Base-by-base conservation (phyloP, 495 filamentous ascomycete species). In the Pyronema omphalodes region DNA sequence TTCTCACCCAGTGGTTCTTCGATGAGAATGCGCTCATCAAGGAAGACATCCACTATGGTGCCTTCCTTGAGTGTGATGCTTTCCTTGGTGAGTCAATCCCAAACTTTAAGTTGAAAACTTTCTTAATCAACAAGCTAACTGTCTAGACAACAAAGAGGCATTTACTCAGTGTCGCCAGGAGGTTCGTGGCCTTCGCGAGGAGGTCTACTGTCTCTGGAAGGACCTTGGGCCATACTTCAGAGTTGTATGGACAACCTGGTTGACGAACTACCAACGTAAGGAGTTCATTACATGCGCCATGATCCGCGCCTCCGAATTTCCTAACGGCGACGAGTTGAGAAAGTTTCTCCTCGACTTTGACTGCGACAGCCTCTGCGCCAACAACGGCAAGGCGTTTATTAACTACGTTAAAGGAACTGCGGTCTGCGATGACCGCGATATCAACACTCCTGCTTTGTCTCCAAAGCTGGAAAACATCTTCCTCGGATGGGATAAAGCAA, bases 311-410 rank as follows among this genome's bases (percentile, higher is more conserved):
- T 34, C 37, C 11, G 14, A 54, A 19, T 46, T 15, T 19, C 37
- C 34, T 17, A 17, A 19, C 19, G 41, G 51, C 29, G 50, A 52
- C 6, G 50, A 53, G 15, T 44, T 44, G 18, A 17, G 50, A 5
- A 53, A 53, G 48, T 52, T 45, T 33, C 19, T 52, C 12, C 15
- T 57, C 29, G 55, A 57, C 19, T 23, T 57, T 17, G 15, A 29
- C 11, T 12, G 11, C 37, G 23, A 12, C 23, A 17, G 37, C 12
- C 44, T 57, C 35, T 36, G 29, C 9, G 44, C 23, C 5, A 9
- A 34, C 15, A 37, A 47, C 18, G 55, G 55, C 12, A 37, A 44
- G 43, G 51, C 14, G 8, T 33, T 57, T n/a, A 15, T 57, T 15
- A 23, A 9, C 1, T 53, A 45, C 35, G 37, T 53, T 36, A 19